Evolutionary conservation across 306 rosid genomes (phyloP).

Genomic region (Prunus padus): DNA sequence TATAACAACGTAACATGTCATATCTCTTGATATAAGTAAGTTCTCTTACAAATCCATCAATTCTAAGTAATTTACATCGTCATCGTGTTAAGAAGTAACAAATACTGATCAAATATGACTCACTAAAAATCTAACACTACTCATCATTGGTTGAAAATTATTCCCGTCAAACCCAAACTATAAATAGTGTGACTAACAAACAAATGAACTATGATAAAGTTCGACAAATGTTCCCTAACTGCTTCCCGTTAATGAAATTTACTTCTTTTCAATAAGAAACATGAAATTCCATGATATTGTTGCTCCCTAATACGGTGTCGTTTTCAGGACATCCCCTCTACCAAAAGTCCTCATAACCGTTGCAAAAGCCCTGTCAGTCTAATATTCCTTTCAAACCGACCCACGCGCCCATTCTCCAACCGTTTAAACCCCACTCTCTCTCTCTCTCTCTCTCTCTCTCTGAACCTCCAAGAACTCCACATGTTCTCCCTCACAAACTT

Average conservation of each 20-base stretch:
- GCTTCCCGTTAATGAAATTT: neutral
- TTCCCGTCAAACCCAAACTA: neutral
- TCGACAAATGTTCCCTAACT: neutral
- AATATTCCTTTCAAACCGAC: conserved; percentile 12
- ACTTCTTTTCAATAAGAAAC: neutral
- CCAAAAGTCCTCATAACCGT: neutral
- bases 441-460: neutral
- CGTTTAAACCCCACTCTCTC: conserved; percentile 26
- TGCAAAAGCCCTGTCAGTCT: neutral
- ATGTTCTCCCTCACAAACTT: neutral
- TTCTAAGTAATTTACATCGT: neutral
- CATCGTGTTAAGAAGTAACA: neutral
- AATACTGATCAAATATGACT: neutral
- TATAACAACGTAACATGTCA: neutral
- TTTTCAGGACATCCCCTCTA: neutral
- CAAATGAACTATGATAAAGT: neutral
- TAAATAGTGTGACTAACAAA: too few relatives aligned
- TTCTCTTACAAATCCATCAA: neutral
- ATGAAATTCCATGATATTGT: neutral
- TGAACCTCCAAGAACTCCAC: neutral
- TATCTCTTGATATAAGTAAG: neutral
- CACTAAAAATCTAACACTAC: neutral
- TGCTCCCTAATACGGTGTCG: neutral
- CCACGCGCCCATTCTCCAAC: conserved; percentile 18
- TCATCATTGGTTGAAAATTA: neutral